phyloP scores from a whole-genome alignment of 1,284 basidiomycete genomes.

The Moniliella sp. region DNA sequence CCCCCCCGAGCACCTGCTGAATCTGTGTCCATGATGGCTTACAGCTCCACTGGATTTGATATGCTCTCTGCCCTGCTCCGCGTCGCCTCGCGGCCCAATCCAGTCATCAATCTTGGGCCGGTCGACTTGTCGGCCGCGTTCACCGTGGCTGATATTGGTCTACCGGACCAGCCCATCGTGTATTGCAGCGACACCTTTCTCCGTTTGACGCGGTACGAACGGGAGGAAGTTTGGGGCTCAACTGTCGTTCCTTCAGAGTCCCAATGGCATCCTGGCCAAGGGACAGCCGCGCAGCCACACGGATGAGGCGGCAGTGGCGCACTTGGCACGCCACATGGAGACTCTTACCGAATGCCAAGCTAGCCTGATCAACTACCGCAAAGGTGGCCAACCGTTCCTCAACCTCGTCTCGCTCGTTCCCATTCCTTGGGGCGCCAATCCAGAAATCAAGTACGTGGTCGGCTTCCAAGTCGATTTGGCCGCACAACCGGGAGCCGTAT shows the following conservation, averaged over 20 bases:
- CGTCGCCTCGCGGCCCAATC: conserved; percentile 53
- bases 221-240: conserved; percentile 37
- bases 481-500: conserved; percentile 61
- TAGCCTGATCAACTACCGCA: conserved; percentile 65
- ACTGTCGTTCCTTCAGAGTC: conserved; percentile 45
- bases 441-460: conserved; percentile 53
- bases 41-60: conserved; percentile 74
- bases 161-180: conserved; percentile 61
- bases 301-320: conserved; percentile 47
- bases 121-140: conserved; percentile 78
- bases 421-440: conserved; percentile 5
- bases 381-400: conserved; percentile 57
- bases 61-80: conserved; percentile 58
- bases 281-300: conserved; percentile 51
- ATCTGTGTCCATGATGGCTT: conserved; percentile 36
- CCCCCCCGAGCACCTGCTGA: not conserved
- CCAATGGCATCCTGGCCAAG: conserved; percentile 45
- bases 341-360: conserved; percentile 45
- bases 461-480: conserved; percentile 64
- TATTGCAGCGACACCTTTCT: conserved; percentile 65
- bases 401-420: conserved; percentile 35
- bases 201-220: conserved; percentile 56
- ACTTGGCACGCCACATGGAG: conserved; percentile 14
- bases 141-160: conserved; percentile 58
- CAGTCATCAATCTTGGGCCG: conserved; percentile 58